Conservation (phyloP, 306 rosid genomes). For the Herpetospermum pedunculosum region DNA sequence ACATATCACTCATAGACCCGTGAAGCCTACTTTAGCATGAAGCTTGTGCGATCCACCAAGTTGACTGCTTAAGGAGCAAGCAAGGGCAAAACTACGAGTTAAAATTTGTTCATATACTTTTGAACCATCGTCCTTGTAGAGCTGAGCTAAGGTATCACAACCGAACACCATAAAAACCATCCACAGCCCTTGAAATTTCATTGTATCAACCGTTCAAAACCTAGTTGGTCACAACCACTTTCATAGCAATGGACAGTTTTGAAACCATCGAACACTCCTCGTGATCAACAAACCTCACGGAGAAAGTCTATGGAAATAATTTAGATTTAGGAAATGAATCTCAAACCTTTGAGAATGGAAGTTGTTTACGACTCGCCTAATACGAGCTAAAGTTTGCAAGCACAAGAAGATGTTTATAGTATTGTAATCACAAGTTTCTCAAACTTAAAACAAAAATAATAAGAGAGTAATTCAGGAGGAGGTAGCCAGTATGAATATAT, state of each 20-base stretch:
- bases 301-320: not conserved
- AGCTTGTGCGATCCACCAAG: not conserved
- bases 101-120: not conserved
- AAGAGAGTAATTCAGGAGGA: not conserved
- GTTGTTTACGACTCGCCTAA: not conserved
- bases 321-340: not conserved
- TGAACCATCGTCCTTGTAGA: not conserved
- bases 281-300: not conserved
- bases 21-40: not conserved
- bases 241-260: not conserved
- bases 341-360: not conserved
- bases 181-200: not conserved
- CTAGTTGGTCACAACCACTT: not conserved
- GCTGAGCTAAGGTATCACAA: too few species aligned
- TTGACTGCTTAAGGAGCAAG: not conserved
- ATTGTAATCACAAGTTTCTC: not conserved
- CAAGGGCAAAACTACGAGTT: not conserved
- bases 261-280: not conserved
- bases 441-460: not conserved
- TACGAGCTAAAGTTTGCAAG: not conserved
- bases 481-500: not conserved
- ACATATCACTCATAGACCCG: not conserved
- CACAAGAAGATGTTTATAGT: not conserved
- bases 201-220: not conserved
- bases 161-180: too few species aligned